Evolutionary conservation across 768 basidiomycete species (phyloP).

Genomic region (Sarcodon sp.): DNA sequence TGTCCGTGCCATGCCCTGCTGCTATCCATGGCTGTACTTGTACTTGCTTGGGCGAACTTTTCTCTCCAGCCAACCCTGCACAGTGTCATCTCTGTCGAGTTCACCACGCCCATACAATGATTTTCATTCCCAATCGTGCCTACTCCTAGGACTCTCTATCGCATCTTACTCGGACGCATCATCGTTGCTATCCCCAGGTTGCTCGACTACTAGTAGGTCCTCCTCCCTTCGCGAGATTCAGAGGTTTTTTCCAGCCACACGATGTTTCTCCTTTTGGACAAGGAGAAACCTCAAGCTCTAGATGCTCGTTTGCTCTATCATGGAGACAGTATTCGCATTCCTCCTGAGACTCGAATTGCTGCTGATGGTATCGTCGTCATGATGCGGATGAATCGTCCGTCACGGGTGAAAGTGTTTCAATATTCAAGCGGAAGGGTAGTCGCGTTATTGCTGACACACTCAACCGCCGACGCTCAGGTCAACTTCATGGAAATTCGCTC

Average conservation of each 20-base stretch:
- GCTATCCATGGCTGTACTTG: slow-evolving; percentile 26
- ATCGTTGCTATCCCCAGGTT: slow-evolving; percentile 23
- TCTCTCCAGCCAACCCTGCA: slow-evolving; percentile 19
- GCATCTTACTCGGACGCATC: slow-evolving; percentile 26
- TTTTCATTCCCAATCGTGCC: slow-evolving; percentile 23
- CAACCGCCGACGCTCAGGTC: slow-evolving; percentile 22
- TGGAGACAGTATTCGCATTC: slow-evolving; percentile 22
- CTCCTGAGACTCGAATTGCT: slow-evolving; percentile 20
- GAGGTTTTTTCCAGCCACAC: slow-evolving; percentile 19
- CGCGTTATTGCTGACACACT: slow-evolving; percentile 25
- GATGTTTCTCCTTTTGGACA: slow-evolving; percentile 17
- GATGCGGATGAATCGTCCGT: slow-evolving; percentile 29
- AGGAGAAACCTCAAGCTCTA: slow-evolving; percentile 9
- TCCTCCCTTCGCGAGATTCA: slow-evolving; percentile 15
- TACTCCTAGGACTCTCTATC: slow-evolving; percentile 19
- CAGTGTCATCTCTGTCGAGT: slow-evolving; percentile 21
- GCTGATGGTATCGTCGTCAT: slow-evolving; percentile 25
- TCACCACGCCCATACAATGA: slow-evolving; percentile 25
- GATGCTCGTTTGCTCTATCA: slow-evolving; percentile 21
- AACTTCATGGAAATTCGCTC: slow-evolving; percentile 27
- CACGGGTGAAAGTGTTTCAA: slow-evolving; percentile 27
- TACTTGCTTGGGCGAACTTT: slow-evolving; percentile 29
- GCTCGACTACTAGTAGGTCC: slow-evolving; percentile 17
- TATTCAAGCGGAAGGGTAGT: slow-evolving; percentile 20
- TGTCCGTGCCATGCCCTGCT: slow-evolving; percentile 18